Evolutionary conservation across 768 basidiomycete genomes (phyloP).

Genomic region (Amanita fuliginea): DNA sequence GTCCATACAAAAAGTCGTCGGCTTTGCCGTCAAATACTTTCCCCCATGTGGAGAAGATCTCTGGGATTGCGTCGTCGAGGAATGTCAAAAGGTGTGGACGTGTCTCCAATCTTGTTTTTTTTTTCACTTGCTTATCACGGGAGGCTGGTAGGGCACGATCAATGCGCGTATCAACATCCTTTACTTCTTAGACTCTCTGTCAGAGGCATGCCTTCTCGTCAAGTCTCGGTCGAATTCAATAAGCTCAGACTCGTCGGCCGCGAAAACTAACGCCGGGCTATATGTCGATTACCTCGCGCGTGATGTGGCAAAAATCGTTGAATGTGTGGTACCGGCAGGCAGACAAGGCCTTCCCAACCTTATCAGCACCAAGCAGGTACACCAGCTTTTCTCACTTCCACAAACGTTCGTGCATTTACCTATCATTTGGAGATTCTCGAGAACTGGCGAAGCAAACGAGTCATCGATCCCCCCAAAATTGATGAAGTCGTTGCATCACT

Average conservation of each 20-base stretch:
- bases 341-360: slow-evolving; percentile 82
- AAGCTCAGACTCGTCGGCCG: slow-evolving; percentile 17
- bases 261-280: slow-evolving; percentile 27
- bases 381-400: neutral
- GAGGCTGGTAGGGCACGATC: slow-evolving; percentile 54
- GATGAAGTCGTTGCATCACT: slow-evolving; percentile 57
- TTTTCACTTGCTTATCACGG: neutral
- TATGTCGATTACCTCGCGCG: slow-evolving; percentile 72
- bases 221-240: slow-evolving; percentile 42
- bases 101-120: neutral
- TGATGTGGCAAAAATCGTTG: slow-evolving; percentile 72
- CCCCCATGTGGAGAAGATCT: slow-evolving; percentile 81
- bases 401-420: neutral
- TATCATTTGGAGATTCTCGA: slow-evolving; percentile 61
- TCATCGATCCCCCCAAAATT: slow-evolving; percentile 69
- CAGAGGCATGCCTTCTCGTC: slow-evolving; percentile 63
- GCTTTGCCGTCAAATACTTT: slow-evolving; percentile 78
- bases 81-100: slow-evolving; percentile 67
- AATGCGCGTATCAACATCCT: slow-evolving; percentile 92
- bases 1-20: slow-evolving; percentile 82
- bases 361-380: slow-evolving; percentile 74
- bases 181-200: slow-evolving; percentile 83
- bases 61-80: slow-evolving; percentile 89
- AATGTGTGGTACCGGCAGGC: slow-evolving; percentile 81
- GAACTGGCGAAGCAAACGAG: slow-evolving; percentile 78